Conservation (phyloP, 2,329 filamentous ascomycete genomes). For the Arthrocladium fulminans region DNA sequence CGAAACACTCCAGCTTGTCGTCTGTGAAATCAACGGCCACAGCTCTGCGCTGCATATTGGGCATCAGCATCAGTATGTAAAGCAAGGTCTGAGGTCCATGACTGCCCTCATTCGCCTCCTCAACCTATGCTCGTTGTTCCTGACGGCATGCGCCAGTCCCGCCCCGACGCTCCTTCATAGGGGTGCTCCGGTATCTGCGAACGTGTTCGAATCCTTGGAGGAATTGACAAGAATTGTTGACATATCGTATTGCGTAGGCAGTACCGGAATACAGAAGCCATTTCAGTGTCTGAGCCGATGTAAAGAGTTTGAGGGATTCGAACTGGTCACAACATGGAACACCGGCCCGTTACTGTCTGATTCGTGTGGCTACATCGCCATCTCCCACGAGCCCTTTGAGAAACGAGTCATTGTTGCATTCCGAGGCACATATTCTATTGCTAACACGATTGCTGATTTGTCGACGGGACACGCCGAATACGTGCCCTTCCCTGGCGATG, state of each 20-base stretch:
- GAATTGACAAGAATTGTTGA: conserved; percentile 86
- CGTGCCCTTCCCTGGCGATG: conserved; percentile 63
- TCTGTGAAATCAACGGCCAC: background rate
- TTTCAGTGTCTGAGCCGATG: conserved; percentile 83
- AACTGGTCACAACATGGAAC: conserved; percentile 78
- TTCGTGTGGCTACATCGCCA: conserved; percentile 84
- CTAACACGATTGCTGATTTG: conserved; percentile 84
- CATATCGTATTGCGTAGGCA: conserved; percentile 87
- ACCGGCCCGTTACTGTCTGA: conserved; percentile 80
- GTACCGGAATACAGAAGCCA: conserved; percentile 68
- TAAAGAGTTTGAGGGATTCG: conserved; percentile 68
- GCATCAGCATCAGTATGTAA: background rate
- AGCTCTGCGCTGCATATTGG: background rate
- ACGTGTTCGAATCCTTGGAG: conserved; percentile 73
- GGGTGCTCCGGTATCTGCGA: conserved; percentile 40
- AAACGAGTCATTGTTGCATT: conserved; percentile 76
- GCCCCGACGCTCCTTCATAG: background rate
- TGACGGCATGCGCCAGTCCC: background rate
- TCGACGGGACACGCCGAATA: conserved; percentile 86
- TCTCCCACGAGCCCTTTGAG: conserved; percentile 59
- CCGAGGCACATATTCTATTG: conserved; percentile 85
- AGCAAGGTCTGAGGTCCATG: background rate
- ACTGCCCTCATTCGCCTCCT: background rate
- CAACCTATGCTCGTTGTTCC: background rate
- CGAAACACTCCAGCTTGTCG: no score